phyloP scores from a whole-genome alignment of 2,329 filamentous ascomycete species.

The Thermothelomyces thermophilus region DNA sequence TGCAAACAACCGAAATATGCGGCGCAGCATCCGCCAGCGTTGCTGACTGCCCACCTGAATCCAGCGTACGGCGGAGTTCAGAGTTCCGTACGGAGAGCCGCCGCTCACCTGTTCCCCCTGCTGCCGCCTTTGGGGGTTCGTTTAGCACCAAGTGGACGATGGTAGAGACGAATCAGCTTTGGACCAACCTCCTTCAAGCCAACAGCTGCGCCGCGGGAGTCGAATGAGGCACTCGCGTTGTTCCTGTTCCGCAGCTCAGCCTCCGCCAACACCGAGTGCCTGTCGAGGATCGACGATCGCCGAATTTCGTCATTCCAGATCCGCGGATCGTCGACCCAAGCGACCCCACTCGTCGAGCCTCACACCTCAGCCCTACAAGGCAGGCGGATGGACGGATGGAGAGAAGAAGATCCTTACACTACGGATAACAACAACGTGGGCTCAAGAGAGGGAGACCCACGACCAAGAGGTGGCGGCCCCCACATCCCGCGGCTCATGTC shows the following conservation, averaged over 20 bases:
- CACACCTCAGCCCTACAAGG: slow-evolving; percentile 1
- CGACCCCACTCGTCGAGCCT: neutral
- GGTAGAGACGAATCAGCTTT: neutral
- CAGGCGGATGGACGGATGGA: neutral
- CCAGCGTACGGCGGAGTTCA: neutral
- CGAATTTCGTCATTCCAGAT: slow-evolving; percentile 9
- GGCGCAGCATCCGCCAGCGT: neutral
- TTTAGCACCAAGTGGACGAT: neutral
- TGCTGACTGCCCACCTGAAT: neutral
- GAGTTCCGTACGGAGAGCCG: neutral
- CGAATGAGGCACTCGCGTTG: neutral
- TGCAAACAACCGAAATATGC: neutral
- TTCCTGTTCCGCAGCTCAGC: slow-evolving; percentile 6
- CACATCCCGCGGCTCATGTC: neutral
- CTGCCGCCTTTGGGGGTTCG: slow-evolving; percentile 2
- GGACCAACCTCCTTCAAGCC: neutral
- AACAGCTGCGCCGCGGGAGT: slow-evolving; percentile 1
- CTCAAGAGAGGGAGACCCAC: neutral
- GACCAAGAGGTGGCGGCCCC: neutral
- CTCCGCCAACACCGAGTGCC: neutral
- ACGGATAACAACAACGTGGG: neutral
- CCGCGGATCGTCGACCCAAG: neutral
- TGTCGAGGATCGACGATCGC: neutral
- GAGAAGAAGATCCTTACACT: too few relatives aligned
- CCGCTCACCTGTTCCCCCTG: neutral